A percentile compares a stretch with the other conserved stretches of the same genome.
These are phyloP conservation scores for Galeopsis tetrahit DNA, from an alignment of 257 asterid genomes.

Conservation along the genomic window DNA sequence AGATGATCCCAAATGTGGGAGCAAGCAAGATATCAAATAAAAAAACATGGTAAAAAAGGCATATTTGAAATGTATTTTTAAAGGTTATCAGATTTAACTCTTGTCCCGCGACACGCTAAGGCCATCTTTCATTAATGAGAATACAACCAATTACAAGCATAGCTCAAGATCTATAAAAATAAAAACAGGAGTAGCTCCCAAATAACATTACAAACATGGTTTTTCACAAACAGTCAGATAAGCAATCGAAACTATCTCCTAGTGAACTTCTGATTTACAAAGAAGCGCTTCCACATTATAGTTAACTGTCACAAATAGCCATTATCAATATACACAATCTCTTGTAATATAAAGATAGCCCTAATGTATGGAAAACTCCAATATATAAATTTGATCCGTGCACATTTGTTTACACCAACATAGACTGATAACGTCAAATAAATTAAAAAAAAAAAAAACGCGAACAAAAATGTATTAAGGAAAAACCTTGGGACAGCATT, in stretches of 20 bases:
- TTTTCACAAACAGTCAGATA: background rate
- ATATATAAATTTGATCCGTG: background rate
- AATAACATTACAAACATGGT: background rate
- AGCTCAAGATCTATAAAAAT: background rate
- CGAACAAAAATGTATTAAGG: background rate
- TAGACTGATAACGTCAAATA: background rate
- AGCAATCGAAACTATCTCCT: background rate
- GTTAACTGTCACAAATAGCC: background rate
- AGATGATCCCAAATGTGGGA: background rate
- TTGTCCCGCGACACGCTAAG: background rate
- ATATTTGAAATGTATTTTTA: background rate
- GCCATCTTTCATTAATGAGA: background rate
- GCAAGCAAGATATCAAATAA: background rate
- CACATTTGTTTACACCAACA: background rate
- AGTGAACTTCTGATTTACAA: background rate
- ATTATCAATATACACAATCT: background rate
- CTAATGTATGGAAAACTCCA: background rate
- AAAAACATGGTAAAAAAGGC: background rate
- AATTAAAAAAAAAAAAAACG: background rate
- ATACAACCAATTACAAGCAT: background rate
- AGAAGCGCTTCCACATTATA: background rate
- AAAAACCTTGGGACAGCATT: slow-evolving; percentile 71
- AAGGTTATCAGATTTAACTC: background rate
- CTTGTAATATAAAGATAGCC: background rate
- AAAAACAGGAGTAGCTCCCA: background rate